Evolutionary conservation across 2,329 filamentous ascomycete species (phyloP), one percentile per base, ranked within the genome.

Genomic region (Botryosphaeria agaves): DNA sequence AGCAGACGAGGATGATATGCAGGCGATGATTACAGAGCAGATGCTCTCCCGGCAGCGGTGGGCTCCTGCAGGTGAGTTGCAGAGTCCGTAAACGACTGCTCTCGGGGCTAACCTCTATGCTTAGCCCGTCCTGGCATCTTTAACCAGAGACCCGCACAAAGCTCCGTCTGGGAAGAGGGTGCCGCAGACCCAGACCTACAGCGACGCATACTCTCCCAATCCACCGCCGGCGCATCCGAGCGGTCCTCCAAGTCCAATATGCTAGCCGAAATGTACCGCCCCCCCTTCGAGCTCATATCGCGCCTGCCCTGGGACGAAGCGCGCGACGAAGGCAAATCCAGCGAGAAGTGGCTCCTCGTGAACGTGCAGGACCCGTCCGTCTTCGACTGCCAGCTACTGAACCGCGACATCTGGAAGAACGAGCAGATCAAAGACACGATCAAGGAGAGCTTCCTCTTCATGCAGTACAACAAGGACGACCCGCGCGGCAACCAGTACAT

Each of bases 391-490:
- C 89, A 98, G 51, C 69, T 81, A 3, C 62, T 98, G 12, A 98
- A 98, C 49, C 71, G 89, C 26, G 89, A 98, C 49, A 73, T 95
- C 32, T 98, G 89, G 89, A 94, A 94, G 56, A 79, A 94, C 42
- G 54, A 69, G 12, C 67, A 74, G 2, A 72, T 98, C 34, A 72
- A 69, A 43, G 72, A 80, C n/a, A 71, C 91, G 1, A 65, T 98
- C 18, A 70, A 70, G 43, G 87, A 94, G 48, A 85, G 91, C 56
- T 98, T 98, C 50, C 69, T 98, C 41, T 98, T 98, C 54, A 59
- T 98, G 43, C 89, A 98, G 48, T 95, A 89, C 57, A 73, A 76
- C 41, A 93, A 92, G 54, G 75, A 83, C 39, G 84, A 91, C 41
- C 69, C 72, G 0, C 69, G 75, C 21, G 82, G 81, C 1, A 64